Conservation (phyloP, 75 land plant species). For the Picea sitchensis region DNA sequence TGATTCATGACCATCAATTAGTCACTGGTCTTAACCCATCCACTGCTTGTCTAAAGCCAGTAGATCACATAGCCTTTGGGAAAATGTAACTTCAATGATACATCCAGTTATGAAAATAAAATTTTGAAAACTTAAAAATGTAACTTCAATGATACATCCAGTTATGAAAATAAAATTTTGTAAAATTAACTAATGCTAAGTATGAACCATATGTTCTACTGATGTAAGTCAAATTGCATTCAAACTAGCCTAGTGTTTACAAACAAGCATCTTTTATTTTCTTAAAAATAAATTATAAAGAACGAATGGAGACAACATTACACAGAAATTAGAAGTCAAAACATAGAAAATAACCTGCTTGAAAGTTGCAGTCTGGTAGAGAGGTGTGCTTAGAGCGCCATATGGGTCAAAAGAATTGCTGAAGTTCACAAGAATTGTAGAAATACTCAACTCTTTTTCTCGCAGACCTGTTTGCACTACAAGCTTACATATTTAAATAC, state of each 20-base stretch:
- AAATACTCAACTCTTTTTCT: constrained; percentile 53
- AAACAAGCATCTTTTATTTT: background rate
- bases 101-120: constrained; percentile 1
- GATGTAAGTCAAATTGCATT: background rate
- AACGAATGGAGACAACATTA: background rate
- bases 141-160: background rate
- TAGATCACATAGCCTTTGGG: background rate
- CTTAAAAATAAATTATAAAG: background rate
- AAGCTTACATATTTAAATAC: background rate
- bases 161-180: background rate
- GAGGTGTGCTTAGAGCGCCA: constrained; percentile 83
- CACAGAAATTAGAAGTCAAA: background rate
- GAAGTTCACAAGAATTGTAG: constrained; percentile 75
- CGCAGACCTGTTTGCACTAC: constrained; percentile 20
- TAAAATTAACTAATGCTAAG: background rate
- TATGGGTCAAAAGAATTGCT: constrained; percentile 73
- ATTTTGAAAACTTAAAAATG: background rate
- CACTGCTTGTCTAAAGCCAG: background rate
- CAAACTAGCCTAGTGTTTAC: background rate
- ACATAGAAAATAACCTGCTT: constrained; percentile 60
- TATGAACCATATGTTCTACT: background rate
- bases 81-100: background rate
- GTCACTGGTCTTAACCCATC: background rate
- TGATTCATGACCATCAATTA: background rate
- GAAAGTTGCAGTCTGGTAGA: constrained; percentile 95